Base-by-base conservation (phyloP, 106 monocot genomes). In the Vanilla planifolia region DNA sequence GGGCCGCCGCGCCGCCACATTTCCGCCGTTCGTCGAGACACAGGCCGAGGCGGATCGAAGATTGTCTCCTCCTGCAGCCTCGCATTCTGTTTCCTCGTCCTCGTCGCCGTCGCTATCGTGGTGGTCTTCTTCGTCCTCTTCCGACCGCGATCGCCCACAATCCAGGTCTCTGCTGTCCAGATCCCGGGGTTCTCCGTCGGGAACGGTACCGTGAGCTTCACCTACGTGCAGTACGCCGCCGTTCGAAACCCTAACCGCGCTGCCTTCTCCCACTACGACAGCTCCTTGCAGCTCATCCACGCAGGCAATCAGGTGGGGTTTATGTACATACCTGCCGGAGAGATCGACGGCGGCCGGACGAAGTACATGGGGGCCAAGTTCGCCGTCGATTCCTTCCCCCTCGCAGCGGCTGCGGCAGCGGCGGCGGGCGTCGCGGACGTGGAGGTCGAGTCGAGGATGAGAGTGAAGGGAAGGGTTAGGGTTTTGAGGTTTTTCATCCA, bases 291-390 rank as follows among this genome's bases (percentile, higher is more conserved):
- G 73, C 68, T 79, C 46, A 14, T 73, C 64, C 53, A 68, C 60
- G 57, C 40, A 8, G 72, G 67, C 40, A 37, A 3, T 14, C 51
- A 64, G 68, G 30, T 79, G 1, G 79, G 79, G 3, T 73, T 73
- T 73, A 69, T 73, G 72, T 73, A 64, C 64, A 79, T 79, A 59
- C 79, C 79, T 34, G 79, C 79, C 67, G 73, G 73, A 11, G 64
- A 68, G 73, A 79, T 79, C 72, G 64, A 11, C 48, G 68, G 63
- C 24, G 79, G 79, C 4, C 32, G 76, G 6, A 71, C 83, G 20
- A 76, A 83, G 70, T 76, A 50, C 79, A 79, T 88, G 74, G 76
- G 67, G 29, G 76, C 79, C 22, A 73, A 66, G 60, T 74, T 83
- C 71, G 6, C 67, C 46, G 81, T 83, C 41, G 32, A 42, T n/a